Percentiles rank a stretch among this genome's conserved stretches.
Conservation (phyloP, 495 filamentous ascomycete species). For the Wilcoxina mikolae region DNA sequence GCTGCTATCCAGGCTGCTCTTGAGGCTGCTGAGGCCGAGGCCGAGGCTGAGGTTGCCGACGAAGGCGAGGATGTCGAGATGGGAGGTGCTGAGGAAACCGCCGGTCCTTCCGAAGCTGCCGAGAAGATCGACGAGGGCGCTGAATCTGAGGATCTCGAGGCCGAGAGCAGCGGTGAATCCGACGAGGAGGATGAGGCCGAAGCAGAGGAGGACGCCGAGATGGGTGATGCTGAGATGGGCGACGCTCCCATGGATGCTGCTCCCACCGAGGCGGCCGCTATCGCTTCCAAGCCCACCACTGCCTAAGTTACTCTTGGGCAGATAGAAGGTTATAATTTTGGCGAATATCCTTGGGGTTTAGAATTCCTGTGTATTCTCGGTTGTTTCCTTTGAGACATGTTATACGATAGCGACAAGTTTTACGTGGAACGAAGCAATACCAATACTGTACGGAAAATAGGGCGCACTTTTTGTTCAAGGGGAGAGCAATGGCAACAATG, state of each 20-base stretch:
- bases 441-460: neutral
- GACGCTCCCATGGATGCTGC: no score
- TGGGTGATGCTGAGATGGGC: conserved; percentile 49
- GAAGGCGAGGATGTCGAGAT: conserved; percentile 30
- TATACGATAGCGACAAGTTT: conserved; percentile 17
- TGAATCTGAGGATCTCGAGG: conserved; percentile 91
- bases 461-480: neutral
- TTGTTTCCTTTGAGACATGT: conserved; percentile 4
- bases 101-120: conserved; percentile 41
- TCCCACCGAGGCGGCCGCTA: conserved; percentile 4
- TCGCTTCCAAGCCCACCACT: neutral
- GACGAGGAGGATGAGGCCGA: conserved; percentile 65
- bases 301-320: neutral
- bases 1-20: conserved; percentile 55
- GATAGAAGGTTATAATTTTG: neutral
- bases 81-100: conserved; percentile 34
- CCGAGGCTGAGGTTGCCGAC: conserved; percentile 34
- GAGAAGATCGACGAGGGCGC: conserved; percentile 59
- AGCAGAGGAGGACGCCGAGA: conserved; percentile 58
- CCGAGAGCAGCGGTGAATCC: conserved; percentile 73
- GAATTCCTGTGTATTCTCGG: neutral
- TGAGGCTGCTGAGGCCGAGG: no score
- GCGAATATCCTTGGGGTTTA: neutral
- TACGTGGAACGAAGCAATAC: conserved; percentile 7
- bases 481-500: neutral